Evolutionary conservation across 2,329 filamentous ascomycete genomes (phyloP), one percentile per base, ranked within the genome.

Genomic region (Paraphaeosphaeria minitans): DNA sequence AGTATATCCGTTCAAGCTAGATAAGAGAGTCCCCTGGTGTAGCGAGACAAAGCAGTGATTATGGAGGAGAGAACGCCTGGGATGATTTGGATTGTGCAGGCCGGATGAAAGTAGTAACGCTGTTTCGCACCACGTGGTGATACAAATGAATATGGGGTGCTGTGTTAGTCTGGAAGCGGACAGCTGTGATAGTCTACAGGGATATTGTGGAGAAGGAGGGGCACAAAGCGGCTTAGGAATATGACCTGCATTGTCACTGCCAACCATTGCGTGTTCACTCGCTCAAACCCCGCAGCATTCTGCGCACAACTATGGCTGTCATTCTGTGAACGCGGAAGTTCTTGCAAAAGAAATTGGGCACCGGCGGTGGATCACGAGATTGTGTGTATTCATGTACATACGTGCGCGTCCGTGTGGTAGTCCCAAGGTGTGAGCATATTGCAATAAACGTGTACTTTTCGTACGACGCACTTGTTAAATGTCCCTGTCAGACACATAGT

Each of bases 181-280:
- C 31, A 31, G 50, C n/a, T 31, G 50, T 53, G 37, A 31, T 42
- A n/a, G n/a, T n/a, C n/a, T n/a, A 53, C 50, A 37, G 22, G 37
- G 24, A 53, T 42, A 43, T 21, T 53, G 50, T 33, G 50, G 50
- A 53, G 50, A 53, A 53, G n/a, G 50, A 43, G 50, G 50, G 50
- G 50, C 24, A 43, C 7, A 10, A 43, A 43, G 41, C n/a, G 41
- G 41, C 41, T n/a, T 42, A 16, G 19, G 5, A 46, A 10, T 2
- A 46, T 46, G 22, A 29, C 21, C 43, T 46, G 41, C 41, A 43
- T 43, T 43, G 41, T 43, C 41, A 22, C 19, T 43, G 12, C 41
- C 41, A 22, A 43, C 19, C 41, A 19, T 43, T 13, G 1, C 41
- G 19, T n/a, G 19, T 9, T 22, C n/a, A 22, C 13, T 43, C 7